phyloP scores from a whole-genome alignment of 208 protist species.

The Phytomonas sp. region DNA sequence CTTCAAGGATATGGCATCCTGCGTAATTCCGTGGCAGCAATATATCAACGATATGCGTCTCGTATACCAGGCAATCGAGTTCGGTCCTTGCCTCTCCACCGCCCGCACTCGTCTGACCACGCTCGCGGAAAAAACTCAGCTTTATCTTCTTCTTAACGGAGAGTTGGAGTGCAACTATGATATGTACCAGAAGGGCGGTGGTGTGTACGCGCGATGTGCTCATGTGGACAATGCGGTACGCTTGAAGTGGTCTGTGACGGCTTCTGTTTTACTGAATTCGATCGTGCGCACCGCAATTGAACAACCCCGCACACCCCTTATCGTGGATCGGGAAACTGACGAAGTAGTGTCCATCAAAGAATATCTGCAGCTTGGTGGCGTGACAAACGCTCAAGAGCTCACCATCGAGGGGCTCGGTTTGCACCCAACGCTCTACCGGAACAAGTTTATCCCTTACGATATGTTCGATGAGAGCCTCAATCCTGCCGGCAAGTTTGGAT shows the following conservation, averaged over 20 bases:
- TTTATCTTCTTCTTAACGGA: constrained; percentile 74
- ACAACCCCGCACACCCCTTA: constrained; percentile 53
- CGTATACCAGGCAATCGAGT: constrained; percentile 72
- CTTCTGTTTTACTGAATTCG: constrained; percentile 66
- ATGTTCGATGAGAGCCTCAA: constrained; percentile 66
- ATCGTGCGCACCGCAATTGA: constrained; percentile 55
- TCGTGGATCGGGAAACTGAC: constrained; percentile 19
- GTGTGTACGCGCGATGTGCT: constrained; percentile 57
- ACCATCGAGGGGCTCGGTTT: constrained; percentile 84
- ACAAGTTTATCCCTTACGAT: constrained; percentile 81
- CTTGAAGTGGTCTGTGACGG: constrained; percentile 48
- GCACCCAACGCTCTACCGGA: constrained; percentile 73
- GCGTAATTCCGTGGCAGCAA: constrained; percentile 60
- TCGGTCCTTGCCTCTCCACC: constrained; percentile 77
- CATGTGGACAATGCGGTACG: constrained; percentile 69
- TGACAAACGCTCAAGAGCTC: constrained; percentile 54
- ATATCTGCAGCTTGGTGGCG: constrained; percentile 50
- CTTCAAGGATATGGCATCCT: constrained; percentile 54
- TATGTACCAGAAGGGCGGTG: constrained; percentile 36
- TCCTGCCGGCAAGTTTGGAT: constrained; percentile 56
- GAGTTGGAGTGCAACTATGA: constrained; percentile 50
- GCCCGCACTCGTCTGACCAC: constrained; percentile 64
- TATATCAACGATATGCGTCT: constrained; percentile 59
- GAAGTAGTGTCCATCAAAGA: constrained; percentile 25
- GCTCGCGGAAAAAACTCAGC: constrained; percentile 71